phyloP scores from a whole-genome alignment of 352 stramenopile species.

The Lagenidium sp. region DNA sequence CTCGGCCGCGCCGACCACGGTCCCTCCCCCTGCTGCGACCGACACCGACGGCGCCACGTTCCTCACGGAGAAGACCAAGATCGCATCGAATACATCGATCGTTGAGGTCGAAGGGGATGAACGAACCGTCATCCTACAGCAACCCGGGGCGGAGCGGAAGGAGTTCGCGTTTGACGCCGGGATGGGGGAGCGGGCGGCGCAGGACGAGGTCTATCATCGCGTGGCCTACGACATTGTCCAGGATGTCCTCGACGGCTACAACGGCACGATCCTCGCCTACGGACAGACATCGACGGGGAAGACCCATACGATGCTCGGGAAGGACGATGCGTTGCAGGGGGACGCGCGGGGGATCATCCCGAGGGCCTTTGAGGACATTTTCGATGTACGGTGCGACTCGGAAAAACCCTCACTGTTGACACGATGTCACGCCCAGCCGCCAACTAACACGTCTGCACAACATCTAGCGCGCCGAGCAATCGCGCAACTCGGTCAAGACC shows the following conservation, averaged over 20 bases:
- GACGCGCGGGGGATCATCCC: conserved; percentile 45
- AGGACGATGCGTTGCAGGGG: conserved; percentile 20
- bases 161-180: conserved; percentile 55
- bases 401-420: too few species aligned
- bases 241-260: conserved; percentile 56
- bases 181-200: conserved; percentile 24
- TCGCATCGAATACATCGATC: neutral
- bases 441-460: too few species aligned
- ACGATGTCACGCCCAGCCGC: too few species aligned
- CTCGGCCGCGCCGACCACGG: neutral
- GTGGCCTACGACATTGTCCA: conserved; percentile 46
- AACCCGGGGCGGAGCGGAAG: conserved; percentile 16
- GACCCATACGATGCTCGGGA: conserved; percentile 62
- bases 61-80: conserved; percentile 41
- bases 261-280: conserved; percentile 61
- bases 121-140: neutral
- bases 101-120: conserved; percentile 2
- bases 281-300: conserved; percentile 60
- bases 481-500: conserved; percentile 22
- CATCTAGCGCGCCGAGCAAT: conserved; percentile 18
- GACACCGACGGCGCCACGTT: conserved; percentile 26
- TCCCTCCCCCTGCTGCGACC: conserved; percentile 6
- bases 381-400: conserved; percentile 19
- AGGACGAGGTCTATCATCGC: conserved; percentile 39
- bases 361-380: conserved; percentile 50